Evolutionary conservation across 768 basidiomycete genomes (phyloP).

Genomic region (Suillus subluteus): DNA sequence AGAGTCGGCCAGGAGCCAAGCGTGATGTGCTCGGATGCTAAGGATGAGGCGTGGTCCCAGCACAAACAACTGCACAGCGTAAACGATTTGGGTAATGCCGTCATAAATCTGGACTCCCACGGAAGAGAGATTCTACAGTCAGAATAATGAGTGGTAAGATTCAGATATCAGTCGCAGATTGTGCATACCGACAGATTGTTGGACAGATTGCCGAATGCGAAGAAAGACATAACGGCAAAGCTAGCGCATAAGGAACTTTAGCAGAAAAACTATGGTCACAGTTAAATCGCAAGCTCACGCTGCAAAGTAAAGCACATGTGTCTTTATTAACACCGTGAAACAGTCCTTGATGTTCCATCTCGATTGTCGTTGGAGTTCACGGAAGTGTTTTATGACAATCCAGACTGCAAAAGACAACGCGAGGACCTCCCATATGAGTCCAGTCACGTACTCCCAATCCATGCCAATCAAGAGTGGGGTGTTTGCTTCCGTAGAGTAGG

Average conservation of each 20-base stretch:
- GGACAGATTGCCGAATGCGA: background rate
- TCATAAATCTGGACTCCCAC: background rate
- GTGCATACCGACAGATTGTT: background rate
- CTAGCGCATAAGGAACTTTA: background rate
- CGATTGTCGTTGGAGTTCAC: background rate
- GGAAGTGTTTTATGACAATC: background rate
- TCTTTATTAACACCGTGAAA: background rate
- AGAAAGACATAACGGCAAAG: background rate
- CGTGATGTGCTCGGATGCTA: too few species aligned
- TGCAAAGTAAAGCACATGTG: background rate
- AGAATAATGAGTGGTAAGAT: background rate
- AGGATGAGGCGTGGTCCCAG: background rate
- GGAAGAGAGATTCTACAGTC: background rate
- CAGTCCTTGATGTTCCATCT: background rate
- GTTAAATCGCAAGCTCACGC: background rate
- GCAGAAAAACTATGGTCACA: background rate
- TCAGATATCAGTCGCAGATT: background rate
- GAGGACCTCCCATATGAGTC: background rate
- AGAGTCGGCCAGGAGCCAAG: too few species aligned
- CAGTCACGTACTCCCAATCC: background rate
- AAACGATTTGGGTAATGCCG: accelerated
- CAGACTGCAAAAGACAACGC: background rate
- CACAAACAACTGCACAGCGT: background rate
- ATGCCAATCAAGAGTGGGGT: background rate
- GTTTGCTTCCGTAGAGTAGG: background rate